Evolutionary conservation across 208 protist genomes (phyloP).

Genomic region (Trichomonas tenax): DNA sequence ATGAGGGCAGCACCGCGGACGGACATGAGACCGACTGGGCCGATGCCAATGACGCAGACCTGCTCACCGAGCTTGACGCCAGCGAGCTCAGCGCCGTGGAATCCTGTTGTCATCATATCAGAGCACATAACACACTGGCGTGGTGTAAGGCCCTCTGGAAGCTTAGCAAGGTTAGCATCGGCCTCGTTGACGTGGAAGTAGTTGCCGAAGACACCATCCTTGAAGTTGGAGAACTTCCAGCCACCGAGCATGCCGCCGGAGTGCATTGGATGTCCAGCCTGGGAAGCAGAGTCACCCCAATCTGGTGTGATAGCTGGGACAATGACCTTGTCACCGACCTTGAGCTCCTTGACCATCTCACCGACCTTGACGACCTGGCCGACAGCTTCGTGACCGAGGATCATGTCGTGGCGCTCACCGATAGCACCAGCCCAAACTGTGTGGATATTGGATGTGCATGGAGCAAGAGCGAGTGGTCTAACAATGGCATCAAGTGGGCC

Average conservation of each 20-base stretch:
- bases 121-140: background rate
- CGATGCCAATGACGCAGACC: background rate
- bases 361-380: background rate
- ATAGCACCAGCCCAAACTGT: conserved; percentile 14
- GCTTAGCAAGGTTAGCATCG: background rate
- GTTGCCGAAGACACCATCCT: background rate
- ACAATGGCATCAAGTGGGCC: conserved; percentile 1
- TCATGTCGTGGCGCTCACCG: background rate
- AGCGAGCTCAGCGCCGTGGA: background rate
- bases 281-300: background rate
- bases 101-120: conserved; percentile 18
- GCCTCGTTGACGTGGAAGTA: conserved; percentile 10
- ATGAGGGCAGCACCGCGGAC: background rate
- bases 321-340: background rate
- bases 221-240: conserved; percentile 16
- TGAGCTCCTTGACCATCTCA: background rate
- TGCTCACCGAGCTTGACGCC: background rate
- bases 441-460: conserved; percentile 1
- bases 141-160: background rate
- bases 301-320: conserved; percentile 5
- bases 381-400: conserved; percentile 7
- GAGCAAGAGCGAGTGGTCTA: background rate
- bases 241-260: background rate
- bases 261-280: background rate
- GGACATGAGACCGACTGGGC: conserved; percentile 3